Conservation (phyloP, 495 filamentous ascomycete species). For the Aspergillus biplanus region DNA sequence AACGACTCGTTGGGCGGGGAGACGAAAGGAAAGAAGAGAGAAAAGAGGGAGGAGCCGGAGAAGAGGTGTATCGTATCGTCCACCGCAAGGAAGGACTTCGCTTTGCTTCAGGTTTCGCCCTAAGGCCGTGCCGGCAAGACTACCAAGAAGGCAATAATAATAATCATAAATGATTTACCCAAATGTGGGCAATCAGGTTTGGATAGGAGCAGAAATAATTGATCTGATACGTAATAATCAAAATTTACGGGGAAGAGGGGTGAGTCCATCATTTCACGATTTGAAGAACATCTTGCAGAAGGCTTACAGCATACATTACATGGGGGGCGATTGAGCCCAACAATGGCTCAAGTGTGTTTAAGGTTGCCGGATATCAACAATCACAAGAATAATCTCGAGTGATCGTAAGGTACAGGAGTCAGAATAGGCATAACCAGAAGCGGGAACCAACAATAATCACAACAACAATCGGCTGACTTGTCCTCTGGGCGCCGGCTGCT, state of each 20-base stretch:
- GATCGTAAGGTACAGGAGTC: slow-evolving; percentile 4
- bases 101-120: slow-evolving; percentile 17
- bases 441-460: background rate
- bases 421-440: slow-evolving; percentile 2
- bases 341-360: slow-evolving; percentile 13
- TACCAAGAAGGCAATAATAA: slow-evolving; percentile 9
- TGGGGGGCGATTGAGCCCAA: background rate
- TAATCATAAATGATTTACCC: background rate
- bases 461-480: background rate
- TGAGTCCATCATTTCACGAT: background rate
- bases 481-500: background rate
- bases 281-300: background rate
- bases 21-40: slow-evolving; percentile 10
- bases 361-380: slow-evolving; percentile 14
- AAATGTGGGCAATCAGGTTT: slow-evolving; percentile 1
- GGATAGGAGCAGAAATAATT: slow-evolving; percentile 15
- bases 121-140: background rate
- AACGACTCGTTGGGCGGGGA: slow-evolving; percentile 26
- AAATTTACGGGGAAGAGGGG: slow-evolving; percentile 4
- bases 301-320: background rate
- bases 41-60: slow-evolving; percentile 13
- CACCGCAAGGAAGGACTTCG: slow-evolving; percentile 5
- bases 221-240: slow-evolving; percentile 22
- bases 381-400: background rate
- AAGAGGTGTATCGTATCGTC: background rate